These are phyloP conservation scores for Nematocida minor DNA, from an alignment of 371 early-diverging fungal species.

Conservation along the genomic window DNA sequence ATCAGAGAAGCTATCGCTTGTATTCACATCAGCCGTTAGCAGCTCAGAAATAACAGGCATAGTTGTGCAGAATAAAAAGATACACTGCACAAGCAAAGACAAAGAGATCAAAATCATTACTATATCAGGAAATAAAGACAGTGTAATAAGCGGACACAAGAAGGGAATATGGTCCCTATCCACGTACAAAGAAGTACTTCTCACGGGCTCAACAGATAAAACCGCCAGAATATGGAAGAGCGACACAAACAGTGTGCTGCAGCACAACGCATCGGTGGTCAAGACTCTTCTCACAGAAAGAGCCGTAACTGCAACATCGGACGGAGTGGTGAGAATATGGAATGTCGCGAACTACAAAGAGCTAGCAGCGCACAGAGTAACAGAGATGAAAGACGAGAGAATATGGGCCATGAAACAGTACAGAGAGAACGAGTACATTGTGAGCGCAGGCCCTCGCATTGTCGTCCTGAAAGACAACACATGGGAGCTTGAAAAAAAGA, in stretches of 20 bases:
- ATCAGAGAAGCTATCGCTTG: neutral
- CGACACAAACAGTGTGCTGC: neutral
- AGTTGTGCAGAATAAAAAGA: constrained; percentile 1
- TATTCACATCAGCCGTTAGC: constrained; percentile 2
- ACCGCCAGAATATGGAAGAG: constrained; percentile 44
- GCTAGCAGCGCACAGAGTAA: constrained; percentile 8
- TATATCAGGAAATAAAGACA: neutral
- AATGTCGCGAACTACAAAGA: constrained; percentile 25
- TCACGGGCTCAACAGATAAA: constrained; percentile 29
- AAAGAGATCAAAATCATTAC: constrained; percentile 17
- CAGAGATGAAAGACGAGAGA: constrained; percentile 31
- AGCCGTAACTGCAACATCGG: constrained; percentile 38
- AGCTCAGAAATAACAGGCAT: constrained; percentile 41
- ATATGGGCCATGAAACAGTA: constrained; percentile 43
- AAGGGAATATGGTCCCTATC: constrained; percentile 42
- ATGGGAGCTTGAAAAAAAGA: constrained; percentile 26
- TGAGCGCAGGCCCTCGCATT: constrained; percentile 27
- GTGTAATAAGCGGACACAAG: constrained; percentile 24
- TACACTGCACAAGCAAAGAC: constrained; percentile 20
- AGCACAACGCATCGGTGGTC: constrained; percentile 45
- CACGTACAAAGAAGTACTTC: neutral
- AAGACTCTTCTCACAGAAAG: constrained; percentile 22
- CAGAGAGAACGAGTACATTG: neutral
- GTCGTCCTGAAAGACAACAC: constrained; percentile 21
- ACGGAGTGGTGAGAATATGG: constrained; percentile 42